A percentile compares a stretch with the other conserved stretches of the same genome.
These are phyloP conservation scores for Tubosaeta sp. DNA, from an alignment of 768 basidiomycete genomes.

Conservation along the genomic window DNA sequence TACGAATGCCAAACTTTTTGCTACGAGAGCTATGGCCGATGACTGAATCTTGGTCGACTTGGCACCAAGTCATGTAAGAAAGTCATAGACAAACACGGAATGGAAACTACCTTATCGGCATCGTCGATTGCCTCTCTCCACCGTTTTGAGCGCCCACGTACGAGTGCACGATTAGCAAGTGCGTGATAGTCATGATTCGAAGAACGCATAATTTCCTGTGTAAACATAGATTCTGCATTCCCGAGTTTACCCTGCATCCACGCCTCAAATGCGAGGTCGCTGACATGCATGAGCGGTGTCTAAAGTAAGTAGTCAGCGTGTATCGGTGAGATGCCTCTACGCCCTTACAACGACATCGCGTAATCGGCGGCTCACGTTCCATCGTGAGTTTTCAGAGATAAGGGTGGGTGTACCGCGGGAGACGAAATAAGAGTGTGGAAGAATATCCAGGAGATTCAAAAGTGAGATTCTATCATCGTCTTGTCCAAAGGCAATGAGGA, in stretches of 20 bases:
- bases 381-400: not conserved
- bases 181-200: slow-evolving; percentile 3
- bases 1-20: slow-evolving; percentile 4
- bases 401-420: not conserved
- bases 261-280: not conserved
- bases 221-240: slow-evolving; percentile 4
- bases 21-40: slow-evolving; percentile 5
- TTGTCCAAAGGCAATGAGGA: slow-evolving; percentile 2
- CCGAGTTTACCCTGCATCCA: slow-evolving; percentile 6
- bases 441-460: not conserved
- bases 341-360: not conserved
- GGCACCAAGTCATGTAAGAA: not conserved
- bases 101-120: not conserved
- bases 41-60: slow-evolving; percentile 7
- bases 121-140: slow-evolving; percentile 2
- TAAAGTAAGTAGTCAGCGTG: not conserved
- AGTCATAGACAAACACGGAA: not conserved
- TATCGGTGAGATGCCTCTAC: not conserved
- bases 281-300: slow-evolving; percentile 1
- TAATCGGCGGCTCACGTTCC: not conserved
- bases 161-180: slow-evolving; percentile 1
- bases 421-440: slow-evolving; percentile 6
- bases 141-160: not conserved
- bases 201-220: not conserved
- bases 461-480: slow-evolving; percentile 1